Evolutionary conservation across 768 basidiomycete species (phyloP).

Genomic region (Xanthoconium stramineum): DNA sequence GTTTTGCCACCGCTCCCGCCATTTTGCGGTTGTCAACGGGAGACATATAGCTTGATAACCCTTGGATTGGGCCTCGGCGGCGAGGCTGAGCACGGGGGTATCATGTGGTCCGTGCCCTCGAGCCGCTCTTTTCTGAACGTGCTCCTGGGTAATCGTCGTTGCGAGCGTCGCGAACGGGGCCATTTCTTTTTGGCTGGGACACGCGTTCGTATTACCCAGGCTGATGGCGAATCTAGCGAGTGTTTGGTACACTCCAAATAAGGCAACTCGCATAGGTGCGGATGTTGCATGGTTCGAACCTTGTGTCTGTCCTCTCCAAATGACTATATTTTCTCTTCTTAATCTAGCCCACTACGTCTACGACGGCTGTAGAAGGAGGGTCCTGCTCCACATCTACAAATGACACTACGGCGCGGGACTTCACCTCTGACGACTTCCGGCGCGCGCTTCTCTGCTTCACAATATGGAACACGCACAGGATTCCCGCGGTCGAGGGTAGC

Average conservation of each 20-base stretch:
- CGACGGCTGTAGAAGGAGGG: constrained; percentile 3
- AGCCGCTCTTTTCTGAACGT: constrained; percentile 35
- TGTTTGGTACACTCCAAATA: constrained; percentile 11
- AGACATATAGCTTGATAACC: constrained; percentile 77
- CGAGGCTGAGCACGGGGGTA: constrained; percentile 50
- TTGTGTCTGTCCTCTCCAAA: no score
- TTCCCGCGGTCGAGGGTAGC: constrained; percentile 28
- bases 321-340: not conserved
- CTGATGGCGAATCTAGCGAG: constrained; percentile 8
- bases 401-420: constrained; percentile 9
- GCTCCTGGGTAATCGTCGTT: constrained; percentile 30
- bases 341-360: not conserved
- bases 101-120: constrained; percentile 25
- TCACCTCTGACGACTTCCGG: constrained; percentile 12
- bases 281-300: constrained; percentile 14
- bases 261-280: constrained; percentile 18
- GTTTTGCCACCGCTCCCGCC: constrained; percentile 83
- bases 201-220: constrained; percentile 10
- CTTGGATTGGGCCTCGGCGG: constrained; percentile 51
- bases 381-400: constrained; percentile 21
- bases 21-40: constrained; percentile 85
- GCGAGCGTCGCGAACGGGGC: constrained; percentile 30
- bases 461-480: constrained; percentile 31
- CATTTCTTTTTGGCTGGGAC: constrained; percentile 17
- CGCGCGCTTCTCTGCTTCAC: constrained; percentile 20